Percentiles rank a stretch among this genome's conserved stretches.
phyloP scores from a whole-genome alignment of 2,329 filamentous ascomycete species.

The Lizonia empirigonia region DNA sequence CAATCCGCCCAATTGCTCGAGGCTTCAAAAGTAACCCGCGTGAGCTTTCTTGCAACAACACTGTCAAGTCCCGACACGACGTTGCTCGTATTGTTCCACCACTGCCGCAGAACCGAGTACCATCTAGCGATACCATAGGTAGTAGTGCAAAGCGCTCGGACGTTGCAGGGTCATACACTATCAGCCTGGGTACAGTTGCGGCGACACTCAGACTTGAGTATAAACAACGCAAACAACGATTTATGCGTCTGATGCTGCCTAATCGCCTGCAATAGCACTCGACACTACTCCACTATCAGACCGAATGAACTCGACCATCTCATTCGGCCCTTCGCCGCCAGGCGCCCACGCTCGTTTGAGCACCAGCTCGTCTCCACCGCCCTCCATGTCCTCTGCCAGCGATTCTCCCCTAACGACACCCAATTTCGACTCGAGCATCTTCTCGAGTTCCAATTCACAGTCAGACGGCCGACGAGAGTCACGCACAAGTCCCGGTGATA shows the following conservation, averaged over 20 bases:
- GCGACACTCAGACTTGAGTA: conserved; percentile 3
- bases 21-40: conserved; percentile 32
- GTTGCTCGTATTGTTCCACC: conserved; percentile 17
- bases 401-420: conserved; percentile 47
- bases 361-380: conserved; percentile 49
- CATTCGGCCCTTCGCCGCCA: conserved; percentile 44
- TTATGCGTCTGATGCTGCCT: conserved; percentile 36
- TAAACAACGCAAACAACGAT: conserved; percentile 3
- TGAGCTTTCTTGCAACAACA: conserved; percentile 29
- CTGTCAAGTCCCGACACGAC: conserved; percentile 15
- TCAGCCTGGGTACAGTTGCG: conserved; percentile 4
- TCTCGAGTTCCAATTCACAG: conserved; percentile 31
- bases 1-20: conserved; percentile 40
- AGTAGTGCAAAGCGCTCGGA: neutral
- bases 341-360: conserved; percentile 43
- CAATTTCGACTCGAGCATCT: conserved; percentile 40
- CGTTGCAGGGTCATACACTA: conserved; percentile 18
- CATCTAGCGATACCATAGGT: neutral
- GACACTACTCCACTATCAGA: conserved; percentile 21
- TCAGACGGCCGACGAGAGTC: conserved; percentile 35
- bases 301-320: conserved; percentile 45
- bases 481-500: conserved; percentile 40
- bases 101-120: conserved; percentile 4
- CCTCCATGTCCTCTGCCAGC: conserved; percentile 50
- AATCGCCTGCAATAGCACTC: conserved; percentile 25